Evolutionary conservation across 345 rosid genomes (phyloP).

Genomic region (Syzygium aqueum): DNA sequence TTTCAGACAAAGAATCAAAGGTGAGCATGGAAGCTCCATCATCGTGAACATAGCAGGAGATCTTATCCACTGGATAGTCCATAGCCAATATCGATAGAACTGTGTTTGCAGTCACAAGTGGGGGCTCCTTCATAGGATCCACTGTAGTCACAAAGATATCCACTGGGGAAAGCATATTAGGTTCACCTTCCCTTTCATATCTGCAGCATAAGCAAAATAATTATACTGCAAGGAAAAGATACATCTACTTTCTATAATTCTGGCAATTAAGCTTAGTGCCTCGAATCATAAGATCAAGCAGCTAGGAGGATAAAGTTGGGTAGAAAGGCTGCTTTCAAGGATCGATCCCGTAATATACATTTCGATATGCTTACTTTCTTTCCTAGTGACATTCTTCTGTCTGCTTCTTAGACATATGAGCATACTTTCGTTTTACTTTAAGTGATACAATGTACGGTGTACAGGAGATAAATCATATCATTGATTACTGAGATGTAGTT

Average conservation of each 20-base stretch:
- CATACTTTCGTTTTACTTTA: not conserved
- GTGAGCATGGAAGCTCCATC: conserved; percentile 98
- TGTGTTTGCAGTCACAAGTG: conserved; percentile 89
- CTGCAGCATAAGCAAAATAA: conserved; percentile 19
- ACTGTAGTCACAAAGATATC: conserved; percentile 96
- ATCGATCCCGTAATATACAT: not conserved
- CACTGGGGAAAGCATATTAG: conserved; percentile 68
- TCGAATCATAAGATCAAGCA: not conserved
- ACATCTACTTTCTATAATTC: not conserved
- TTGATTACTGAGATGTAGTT: not conserved
- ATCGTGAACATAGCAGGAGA: conserved; percentile 89
- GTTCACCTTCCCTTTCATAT: conserved; percentile 87
- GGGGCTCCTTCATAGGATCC: conserved; percentile 99
- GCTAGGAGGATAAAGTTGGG: not conserved
- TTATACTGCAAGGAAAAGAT: not conserved
- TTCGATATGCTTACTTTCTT: not conserved
- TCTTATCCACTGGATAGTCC: conserved; percentile 92
- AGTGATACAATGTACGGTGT: not conserved
- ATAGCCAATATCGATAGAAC: conserved; percentile 84
- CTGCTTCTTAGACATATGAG: not conserved
- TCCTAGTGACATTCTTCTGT: not conserved
- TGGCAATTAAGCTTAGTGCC: not conserved
- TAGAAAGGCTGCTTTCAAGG: not conserved
- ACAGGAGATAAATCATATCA: not conserved
- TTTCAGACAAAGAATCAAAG: conserved; percentile 76